Evolutionary conservation across 176 grass and related monocot genomes (phyloP).

Genomic region (Themeda triandra): DNA sequence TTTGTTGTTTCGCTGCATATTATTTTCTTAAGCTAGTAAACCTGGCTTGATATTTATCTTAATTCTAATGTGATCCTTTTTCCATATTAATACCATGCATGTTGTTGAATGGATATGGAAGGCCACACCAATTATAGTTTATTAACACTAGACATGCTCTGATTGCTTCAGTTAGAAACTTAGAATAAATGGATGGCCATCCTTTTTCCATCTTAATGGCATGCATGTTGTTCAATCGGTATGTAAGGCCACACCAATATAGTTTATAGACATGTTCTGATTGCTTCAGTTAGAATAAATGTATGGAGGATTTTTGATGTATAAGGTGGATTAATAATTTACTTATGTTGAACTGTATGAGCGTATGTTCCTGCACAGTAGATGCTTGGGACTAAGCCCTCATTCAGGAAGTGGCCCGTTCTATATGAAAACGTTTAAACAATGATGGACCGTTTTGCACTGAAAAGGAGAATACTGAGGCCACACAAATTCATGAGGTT

Average conservation of each 20-base stretch:
- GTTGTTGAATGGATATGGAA: background rate
- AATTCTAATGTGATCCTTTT: background rate
- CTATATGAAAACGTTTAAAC: background rate
- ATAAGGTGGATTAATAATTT: background rate
- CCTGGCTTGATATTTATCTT: background rate
- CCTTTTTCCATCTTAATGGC: no score
- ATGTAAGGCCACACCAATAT: no score
- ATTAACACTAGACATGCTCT: background rate
- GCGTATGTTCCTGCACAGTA: background rate
- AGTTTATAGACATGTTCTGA: background rate
- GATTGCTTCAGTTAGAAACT: background rate
- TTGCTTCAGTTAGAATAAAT: background rate
- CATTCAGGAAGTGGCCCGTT: background rate
- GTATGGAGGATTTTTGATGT: background rate
- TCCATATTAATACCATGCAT: background rate
- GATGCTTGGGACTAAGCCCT: background rate
- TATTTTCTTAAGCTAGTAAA: background rate
- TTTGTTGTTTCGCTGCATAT: background rate
- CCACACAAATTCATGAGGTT: slow-evolving; percentile 1
- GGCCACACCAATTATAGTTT: background rate
- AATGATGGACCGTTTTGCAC: background rate
- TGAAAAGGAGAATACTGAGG: background rate
- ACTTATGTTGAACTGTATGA: background rate
- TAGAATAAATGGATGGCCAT: background rate
- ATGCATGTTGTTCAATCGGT: no score